A percentile compares a stretch with the other conserved stretches of the same genome.
Conservation (phyloP, 1,284 basidiomycete species). For the Austroboletus rostrupii region DNA sequence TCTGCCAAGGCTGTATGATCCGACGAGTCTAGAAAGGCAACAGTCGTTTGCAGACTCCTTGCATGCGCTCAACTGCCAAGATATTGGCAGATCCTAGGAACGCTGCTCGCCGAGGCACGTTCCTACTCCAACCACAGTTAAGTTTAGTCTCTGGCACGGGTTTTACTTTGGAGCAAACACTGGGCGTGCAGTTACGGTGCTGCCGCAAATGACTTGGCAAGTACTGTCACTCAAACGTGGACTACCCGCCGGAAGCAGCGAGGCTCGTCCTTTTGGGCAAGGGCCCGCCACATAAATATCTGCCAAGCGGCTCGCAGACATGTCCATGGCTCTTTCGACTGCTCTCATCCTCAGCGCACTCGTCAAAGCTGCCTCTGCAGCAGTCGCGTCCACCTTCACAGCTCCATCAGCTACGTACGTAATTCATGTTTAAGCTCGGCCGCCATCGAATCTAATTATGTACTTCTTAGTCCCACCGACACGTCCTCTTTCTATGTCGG, state of each 20-base stretch:
- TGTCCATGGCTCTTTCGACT: constrained; percentile 18
- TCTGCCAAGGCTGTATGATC: no score
- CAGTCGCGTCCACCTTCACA: constrained; percentile 17
- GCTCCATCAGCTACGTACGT: constrained; percentile 24
- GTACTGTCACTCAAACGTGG: not conserved
- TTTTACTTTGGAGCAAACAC: no score
- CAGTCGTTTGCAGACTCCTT: not conserved
- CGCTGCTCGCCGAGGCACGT: constrained; percentile 11
- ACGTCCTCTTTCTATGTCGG: constrained; percentile 26
- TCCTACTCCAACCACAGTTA: constrained; percentile 8
- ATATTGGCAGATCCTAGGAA: not conserved
- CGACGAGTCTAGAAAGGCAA: no score
- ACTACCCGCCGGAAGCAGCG: not conserved
- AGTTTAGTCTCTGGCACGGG: no score
- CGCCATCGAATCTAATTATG: not conserved
- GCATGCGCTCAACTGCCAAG: not conserved
- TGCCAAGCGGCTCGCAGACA: constrained; percentile 5
- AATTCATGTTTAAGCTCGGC: not conserved
- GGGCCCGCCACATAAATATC: constrained; percentile 13
- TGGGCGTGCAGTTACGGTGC: no score
- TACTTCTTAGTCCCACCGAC: constrained; percentile 20
- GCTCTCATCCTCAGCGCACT: constrained; percentile 20
- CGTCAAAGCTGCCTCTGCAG: constrained; percentile 13
- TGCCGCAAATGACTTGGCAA: no score
- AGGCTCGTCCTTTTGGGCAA: not conserved